Conservation (phyloP, 768 basidiomycete species). For the Suillus discolor region DNA sequence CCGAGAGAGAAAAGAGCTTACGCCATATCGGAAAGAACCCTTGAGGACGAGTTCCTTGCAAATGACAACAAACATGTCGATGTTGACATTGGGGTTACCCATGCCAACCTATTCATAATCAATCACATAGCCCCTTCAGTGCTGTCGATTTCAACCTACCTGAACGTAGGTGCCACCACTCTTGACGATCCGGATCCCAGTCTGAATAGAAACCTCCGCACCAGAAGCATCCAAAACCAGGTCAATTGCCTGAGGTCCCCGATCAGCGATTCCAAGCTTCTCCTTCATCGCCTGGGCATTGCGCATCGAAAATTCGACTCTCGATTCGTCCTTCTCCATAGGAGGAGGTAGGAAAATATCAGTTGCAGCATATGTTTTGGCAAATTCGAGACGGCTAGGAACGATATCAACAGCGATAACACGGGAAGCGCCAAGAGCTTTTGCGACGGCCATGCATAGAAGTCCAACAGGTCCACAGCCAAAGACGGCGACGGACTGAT, state of each 20-base stretch:
- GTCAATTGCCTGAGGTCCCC: conserved; percentile 75
- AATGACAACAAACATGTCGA: conserved; percentile 72
- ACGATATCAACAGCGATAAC: conserved; percentile 86
- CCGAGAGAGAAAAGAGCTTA: conserved; percentile 33
- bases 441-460: conserved; percentile 94
- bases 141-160: conserved; percentile 34
- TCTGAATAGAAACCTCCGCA: conserved; percentile 91
- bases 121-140: conserved; percentile 3
- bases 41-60: conserved; percentile 81
- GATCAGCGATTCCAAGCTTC: conserved; percentile 66
- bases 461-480: conserved; percentile 91
- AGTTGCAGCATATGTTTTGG: conserved; percentile 82
- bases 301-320: conserved; percentile 69
- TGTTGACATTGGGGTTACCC: conserved; percentile 73
- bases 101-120: conserved; percentile 69
- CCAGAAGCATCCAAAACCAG: conserved; percentile 92
- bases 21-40: conserved; percentile 92
- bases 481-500: conserved; percentile 80
- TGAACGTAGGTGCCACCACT: conserved; percentile 77
- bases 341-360: conserved; percentile 69
- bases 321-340: conserved; percentile 63
- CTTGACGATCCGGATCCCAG: conserved; percentile 74
- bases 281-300: conserved; percentile 69
- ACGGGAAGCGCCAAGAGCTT: conserved; percentile 84
- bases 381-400: conserved; percentile 79